Percentiles rank a stretch among this genome's conserved stretches.
Conservation (phyloP, 345 rosid species). For the Arabidopsis thaliana region DNA sequence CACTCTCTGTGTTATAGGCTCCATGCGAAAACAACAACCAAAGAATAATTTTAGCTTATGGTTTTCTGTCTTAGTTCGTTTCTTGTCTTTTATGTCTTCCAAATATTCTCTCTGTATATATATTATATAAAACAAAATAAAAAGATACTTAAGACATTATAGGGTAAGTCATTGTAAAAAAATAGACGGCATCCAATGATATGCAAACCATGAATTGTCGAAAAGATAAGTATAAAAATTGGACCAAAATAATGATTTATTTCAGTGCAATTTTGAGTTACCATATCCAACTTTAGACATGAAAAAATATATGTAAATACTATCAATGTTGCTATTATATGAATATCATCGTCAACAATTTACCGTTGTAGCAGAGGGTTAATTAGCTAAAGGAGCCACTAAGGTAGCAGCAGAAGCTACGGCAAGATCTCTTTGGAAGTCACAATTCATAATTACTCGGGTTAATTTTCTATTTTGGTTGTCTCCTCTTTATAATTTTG, state of each 20-base stretch:
- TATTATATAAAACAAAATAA: background rate
- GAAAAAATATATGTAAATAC: background rate
- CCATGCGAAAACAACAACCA: slow-evolving; percentile 37
- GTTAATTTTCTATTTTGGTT: background rate
- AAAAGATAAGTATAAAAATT: background rate
- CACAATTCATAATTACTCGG: background rate
- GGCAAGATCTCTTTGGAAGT: background rate
- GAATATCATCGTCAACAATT: background rate
- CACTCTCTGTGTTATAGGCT: slow-evolving; percentile 36
- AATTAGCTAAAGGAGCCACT: background rate
- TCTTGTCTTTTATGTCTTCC: slow-evolving; percentile 42
- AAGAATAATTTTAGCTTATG: slow-evolving; percentile 41
- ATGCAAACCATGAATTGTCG: background rate
- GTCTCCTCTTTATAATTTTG: background rate
- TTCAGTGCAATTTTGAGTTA: background rate
- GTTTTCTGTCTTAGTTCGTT: slow-evolving; percentile 38
- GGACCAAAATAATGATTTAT: background rate
- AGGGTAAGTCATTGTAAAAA: background rate
- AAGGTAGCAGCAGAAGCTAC: background rate
- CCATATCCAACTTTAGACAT: background rate
- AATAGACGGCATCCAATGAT: background rate
- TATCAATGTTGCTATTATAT: background rate
- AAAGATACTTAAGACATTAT: background rate
- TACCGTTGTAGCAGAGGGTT: background rate
- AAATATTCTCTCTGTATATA: slow-evolving; percentile 31